Evolutionary conservation across 2,329 filamentous ascomycete species (phyloP).

Genomic region (Stachybotrys chlorohalonatus): DNA sequence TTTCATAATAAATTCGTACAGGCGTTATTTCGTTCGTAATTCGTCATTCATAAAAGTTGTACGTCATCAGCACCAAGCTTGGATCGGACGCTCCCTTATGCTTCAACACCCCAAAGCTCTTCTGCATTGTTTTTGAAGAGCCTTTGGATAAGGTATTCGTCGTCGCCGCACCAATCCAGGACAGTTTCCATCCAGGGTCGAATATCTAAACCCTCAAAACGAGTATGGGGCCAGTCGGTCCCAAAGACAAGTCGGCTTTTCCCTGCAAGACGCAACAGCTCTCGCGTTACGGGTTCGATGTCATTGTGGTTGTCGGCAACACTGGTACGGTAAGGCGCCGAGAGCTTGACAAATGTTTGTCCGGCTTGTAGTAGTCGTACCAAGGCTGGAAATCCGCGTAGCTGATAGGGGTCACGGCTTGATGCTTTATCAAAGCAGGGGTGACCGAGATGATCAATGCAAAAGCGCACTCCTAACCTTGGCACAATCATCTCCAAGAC

Average conservation of each 20-base stretch:
- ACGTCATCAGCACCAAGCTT: too few species aligned
- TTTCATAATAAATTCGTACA: too few species aligned
- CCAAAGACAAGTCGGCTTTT: slow-evolving; percentile 43
- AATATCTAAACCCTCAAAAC: slow-evolving; percentile 49
- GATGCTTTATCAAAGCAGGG: slow-evolving; percentile 25
- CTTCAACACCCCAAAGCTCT: slow-evolving; percentile 30
- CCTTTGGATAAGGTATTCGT: slow-evolving; percentile 33
- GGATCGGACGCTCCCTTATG: neutral
- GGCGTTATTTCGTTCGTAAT: too few species aligned
- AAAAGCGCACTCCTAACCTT: slow-evolving; percentile 39
- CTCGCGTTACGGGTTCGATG: slow-evolving; percentile 36
- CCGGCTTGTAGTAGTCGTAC: slow-evolving; percentile 32
- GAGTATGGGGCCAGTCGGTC: slow-evolving; percentile 57
- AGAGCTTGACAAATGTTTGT: slow-evolving; percentile 47
- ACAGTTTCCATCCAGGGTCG: slow-evolving; percentile 34
- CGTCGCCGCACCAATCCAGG: slow-evolving; percentile 40
- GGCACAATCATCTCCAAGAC: slow-evolving; percentile 39
- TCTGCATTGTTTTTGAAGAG: slow-evolving; percentile 49
- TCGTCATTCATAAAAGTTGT: too few species aligned
- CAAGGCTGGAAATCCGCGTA: slow-evolving; percentile 29
- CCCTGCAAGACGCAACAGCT: slow-evolving; percentile 34
- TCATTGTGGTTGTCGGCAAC: slow-evolving; percentile 31
- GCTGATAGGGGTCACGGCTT: slow-evolving; percentile 12
- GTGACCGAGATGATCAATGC: slow-evolving; percentile 51
- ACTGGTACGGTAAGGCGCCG: slow-evolving; percentile 47